Percentiles rank a stretch among this genome's conserved stretches.
Conservation (phyloP, 2,329 filamentous ascomycete genomes). For the Paraphaeosphaeria minitans region DNA sequence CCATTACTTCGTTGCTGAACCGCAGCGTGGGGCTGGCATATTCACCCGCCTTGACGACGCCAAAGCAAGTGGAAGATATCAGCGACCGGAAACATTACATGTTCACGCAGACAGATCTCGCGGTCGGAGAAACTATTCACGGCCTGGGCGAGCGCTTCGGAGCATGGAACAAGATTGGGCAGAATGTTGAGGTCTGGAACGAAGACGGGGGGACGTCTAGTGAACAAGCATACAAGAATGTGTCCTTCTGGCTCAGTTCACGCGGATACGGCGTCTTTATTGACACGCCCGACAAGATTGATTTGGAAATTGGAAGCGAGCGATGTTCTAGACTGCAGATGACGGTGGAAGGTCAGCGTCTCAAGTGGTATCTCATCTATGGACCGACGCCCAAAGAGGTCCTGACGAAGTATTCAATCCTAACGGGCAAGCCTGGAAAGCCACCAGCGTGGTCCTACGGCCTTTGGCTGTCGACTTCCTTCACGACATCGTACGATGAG, state of each 20-base stretch:
- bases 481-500: constrained; percentile 75
- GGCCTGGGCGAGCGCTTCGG: constrained; percentile 79
- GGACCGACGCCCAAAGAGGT: constrained; percentile 75
- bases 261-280: constrained; percentile 79
- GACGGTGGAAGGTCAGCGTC: constrained; percentile 68
- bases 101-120: constrained; percentile 53
- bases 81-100: constrained; percentile 50
- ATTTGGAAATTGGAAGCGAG: constrained; percentile 76
- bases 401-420: constrained; percentile 66
- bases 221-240: constrained; percentile 74
- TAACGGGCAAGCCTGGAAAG: constrained; percentile 68
- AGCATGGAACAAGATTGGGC: constrained; percentile 76
- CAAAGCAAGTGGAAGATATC: constrained; percentile 61
- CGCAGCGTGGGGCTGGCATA: constrained; percentile 65
- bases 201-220: constrained; percentile 68
- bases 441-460: constrained; percentile 78
- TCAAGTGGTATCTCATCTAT: constrained; percentile 77
- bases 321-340: constrained; percentile 73
- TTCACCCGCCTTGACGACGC: constrained; percentile 58
- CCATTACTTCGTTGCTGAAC: constrained; percentile 60
- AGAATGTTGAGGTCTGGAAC: constrained; percentile 69
- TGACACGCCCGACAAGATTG: constrained; percentile 70
- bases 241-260: constrained; percentile 72
- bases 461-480: constrained; percentile 77
- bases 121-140: constrained; percentile 68